Percentiles rank a stretch among this genome's conserved stretches.
Evolutionary conservation across 2,329 filamentous ascomycete species (phyloP).

Genomic region (Pseudogymnoascus sp.): DNA sequence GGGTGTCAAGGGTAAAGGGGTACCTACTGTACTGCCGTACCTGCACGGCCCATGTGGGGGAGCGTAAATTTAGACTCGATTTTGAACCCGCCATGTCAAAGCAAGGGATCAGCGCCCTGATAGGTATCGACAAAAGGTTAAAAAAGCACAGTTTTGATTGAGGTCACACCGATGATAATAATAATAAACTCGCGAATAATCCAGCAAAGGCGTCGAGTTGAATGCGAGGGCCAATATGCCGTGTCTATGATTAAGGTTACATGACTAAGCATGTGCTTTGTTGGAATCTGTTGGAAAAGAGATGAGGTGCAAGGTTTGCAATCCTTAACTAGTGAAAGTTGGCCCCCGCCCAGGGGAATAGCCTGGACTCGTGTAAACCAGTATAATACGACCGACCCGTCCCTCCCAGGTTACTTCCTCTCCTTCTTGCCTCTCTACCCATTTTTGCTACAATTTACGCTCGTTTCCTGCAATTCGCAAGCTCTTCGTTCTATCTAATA

Average conservation of each 20-base stretch:
- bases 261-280: neutral
- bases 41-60: neutral
- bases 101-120: constrained; percentile 1
- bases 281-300: neutral
- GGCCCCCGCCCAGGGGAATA: neutral
- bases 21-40: neutral
- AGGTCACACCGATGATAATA: neutral
- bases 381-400: neutral
- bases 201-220: neutral
- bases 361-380: neutral
- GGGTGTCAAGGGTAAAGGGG: neutral
- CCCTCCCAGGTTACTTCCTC: neutral
- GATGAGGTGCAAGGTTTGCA: neutral
- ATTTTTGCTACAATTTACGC: neutral
- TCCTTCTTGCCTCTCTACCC: neutral
- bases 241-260: neutral
- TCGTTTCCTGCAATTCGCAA: neutral
- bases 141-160: neutral
- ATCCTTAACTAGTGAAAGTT: neutral
- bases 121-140: neutral
- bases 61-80: neutral
- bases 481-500: neutral
- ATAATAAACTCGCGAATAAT: neutral
- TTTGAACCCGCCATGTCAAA: neutral
- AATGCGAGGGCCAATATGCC: neutral